Evolutionary conservation across 2,329 filamentous ascomycete genomes (phyloP).

Genomic region (Tolypocladium tropicale): DNA sequence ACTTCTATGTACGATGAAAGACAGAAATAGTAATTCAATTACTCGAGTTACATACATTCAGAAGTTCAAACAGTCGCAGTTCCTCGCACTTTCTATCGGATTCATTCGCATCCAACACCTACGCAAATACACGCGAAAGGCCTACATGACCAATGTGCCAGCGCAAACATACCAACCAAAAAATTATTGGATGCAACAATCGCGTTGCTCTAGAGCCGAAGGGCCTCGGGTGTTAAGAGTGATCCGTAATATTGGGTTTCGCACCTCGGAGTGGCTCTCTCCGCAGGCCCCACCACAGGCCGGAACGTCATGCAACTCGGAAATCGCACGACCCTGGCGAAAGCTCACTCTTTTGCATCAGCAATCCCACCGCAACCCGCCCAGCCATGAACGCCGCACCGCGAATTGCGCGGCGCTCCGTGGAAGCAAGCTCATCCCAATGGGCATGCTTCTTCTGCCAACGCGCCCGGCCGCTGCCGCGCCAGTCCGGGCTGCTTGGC

Average conservation of each 20-base stretch:
- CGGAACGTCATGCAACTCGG: not conserved
- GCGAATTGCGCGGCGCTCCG: constrained; percentile 22
- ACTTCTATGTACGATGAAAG: not conserved
- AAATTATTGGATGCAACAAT: no score
- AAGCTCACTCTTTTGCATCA: not conserved
- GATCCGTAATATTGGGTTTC: no score
- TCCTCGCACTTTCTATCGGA: no score
- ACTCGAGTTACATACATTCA: no score
- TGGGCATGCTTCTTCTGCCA: constrained; percentile 29
- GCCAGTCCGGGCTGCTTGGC: constrained; percentile 9
- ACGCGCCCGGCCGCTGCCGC: constrained; percentile 17
- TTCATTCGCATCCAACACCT: no score
- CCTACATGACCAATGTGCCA: no score
- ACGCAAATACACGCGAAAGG: no score
- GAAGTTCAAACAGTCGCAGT: no score
- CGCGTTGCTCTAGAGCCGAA: no score
- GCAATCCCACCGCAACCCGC: constrained; percentile 1
- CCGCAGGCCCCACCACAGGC: not conserved
- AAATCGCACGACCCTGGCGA: not conserved
- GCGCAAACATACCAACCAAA: no score
- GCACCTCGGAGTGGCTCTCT: not conserved
- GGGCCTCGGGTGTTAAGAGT: no score
- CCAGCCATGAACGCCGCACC: constrained; percentile 29
- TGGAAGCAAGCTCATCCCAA: constrained; percentile 13
- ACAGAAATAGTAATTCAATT: not conserved